phyloP scores from a whole-genome alignment of 176 grass and related monocot species.

The Rhynchospora tenuis region DNA sequence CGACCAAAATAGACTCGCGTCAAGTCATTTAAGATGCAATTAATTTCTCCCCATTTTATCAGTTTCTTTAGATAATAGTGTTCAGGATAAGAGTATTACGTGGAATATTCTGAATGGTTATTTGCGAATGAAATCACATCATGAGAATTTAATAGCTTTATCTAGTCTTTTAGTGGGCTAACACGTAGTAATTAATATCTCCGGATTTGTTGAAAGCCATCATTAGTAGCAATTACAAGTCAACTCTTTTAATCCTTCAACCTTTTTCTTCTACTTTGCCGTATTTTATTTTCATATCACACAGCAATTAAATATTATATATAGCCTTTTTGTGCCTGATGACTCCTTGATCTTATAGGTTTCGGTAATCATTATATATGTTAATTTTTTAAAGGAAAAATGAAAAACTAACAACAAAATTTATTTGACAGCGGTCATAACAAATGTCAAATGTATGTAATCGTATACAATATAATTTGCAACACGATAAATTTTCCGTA shows the following conservation, averaged over 20 bases:
- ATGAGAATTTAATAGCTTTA: neutral
- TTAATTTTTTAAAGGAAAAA: too few relatives aligned
- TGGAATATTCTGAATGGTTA: neutral
- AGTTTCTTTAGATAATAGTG: neutral
- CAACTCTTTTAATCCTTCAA: neutral
- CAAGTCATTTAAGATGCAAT: neutral
- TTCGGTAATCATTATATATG: too few relatives aligned
- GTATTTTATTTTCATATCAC: neutral
- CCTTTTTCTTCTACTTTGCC: neutral
- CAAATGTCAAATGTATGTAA: too few relatives aligned
- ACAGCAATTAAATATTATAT: too few relatives aligned
- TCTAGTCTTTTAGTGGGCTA: slow-evolving; percentile 8
- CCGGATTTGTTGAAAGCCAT: neutral
- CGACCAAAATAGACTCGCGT: neutral
- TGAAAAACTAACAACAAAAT: too few relatives aligned
- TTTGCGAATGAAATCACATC: neutral
- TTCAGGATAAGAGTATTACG: neutral
- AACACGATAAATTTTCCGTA: too few relatives aligned
- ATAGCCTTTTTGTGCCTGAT: too few relatives aligned
- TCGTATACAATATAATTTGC: too few relatives aligned
- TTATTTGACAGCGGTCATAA: too few relatives aligned
- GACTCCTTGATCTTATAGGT: too few relatives aligned
- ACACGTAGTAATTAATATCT: neutral
- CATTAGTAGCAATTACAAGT: slow-evolving; percentile 8
- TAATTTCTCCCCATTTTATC: neutral